Evolutionary conservation across 306 rosid species (phyloP).

Genomic region (Phaseolus lunatus): DNA sequence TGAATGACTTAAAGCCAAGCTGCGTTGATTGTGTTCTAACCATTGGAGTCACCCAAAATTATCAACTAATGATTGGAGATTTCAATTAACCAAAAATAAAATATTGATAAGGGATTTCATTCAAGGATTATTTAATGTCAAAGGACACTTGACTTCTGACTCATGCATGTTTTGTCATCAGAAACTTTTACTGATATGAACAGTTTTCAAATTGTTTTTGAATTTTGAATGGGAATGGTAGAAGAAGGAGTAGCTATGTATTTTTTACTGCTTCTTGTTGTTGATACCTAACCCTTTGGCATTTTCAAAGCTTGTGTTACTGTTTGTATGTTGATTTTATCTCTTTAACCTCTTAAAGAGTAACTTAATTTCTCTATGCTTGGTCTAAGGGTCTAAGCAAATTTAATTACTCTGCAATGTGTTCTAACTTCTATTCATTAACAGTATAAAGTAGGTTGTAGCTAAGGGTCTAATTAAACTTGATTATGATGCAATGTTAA

Average conservation of each 20-base stretch:
- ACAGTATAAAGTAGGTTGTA: not conserved
- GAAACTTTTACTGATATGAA: constrained; percentile 17
- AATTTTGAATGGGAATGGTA: constrained; percentile 28
- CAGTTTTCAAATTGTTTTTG: constrained; percentile 28
- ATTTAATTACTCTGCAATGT: not conserved
- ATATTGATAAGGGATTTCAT: constrained; percentile 33
- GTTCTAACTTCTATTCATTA: not conserved
- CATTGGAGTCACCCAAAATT: constrained; percentile 12
- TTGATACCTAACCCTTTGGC: not conserved
- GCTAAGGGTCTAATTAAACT: constrained; percentile 10
- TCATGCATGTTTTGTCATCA: constrained; percentile 13
- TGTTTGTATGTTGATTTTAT: constrained; percentile 8
- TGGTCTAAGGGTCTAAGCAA: not conserved
- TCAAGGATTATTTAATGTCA: constrained; percentile 33
- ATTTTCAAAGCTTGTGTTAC: constrained; percentile 9
- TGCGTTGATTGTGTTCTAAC: constrained; percentile 10
- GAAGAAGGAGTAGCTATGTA: not conserved
- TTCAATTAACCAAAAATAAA: not conserved
- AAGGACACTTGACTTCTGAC: constrained; percentile 27
- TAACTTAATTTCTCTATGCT: not conserved
- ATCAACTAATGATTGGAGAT: constrained; percentile 46
- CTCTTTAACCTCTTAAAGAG: not conserved
- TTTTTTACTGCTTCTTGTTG: not conserved
- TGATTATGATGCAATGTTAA: not conserved
- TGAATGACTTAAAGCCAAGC: constrained; percentile 27